These are phyloP conservation scores for Pterocarpus santalinus DNA, from an alignment of 306 rosid genomes.

Conservation along the genomic window DNA sequence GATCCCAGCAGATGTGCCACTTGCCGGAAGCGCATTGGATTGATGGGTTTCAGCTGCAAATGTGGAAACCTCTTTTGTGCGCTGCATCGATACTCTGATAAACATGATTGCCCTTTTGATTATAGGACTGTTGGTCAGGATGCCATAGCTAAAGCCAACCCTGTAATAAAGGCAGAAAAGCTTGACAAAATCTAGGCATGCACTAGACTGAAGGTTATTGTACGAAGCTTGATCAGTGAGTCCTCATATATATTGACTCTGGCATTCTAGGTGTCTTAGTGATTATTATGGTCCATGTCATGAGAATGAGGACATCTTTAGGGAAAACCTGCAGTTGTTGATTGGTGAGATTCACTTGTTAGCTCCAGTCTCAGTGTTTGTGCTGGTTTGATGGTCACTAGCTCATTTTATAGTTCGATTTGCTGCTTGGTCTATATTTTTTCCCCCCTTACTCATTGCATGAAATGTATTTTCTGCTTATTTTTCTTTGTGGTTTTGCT, in stretches of 20 bases:
- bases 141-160: slow-evolving; percentile 86
- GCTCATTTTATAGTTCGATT: slow-evolving; percentile 57
- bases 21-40: slow-evolving; percentile 76
- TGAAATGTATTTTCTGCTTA: slow-evolving; percentile 22
- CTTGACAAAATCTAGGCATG: slow-evolving; percentile 77
- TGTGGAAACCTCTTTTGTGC: slow-evolving; percentile 75
- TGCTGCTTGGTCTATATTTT: slow-evolving; percentile 57
- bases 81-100: slow-evolving; percentile 75
- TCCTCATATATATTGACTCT: slow-evolving; percentile 47
- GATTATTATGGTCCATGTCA: slow-evolving; percentile 47
- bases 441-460: background rate
- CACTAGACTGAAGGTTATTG: slow-evolving; percentile 41
- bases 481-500: slow-evolving; percentile 11
- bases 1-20: slow-evolving; percentile 69
- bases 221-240: slow-evolving; percentile 52
- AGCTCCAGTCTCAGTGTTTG: slow-evolving; percentile 61
- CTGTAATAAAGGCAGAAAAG: slow-evolving; percentile 79
- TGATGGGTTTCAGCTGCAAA: slow-evolving; percentile 84
- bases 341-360: slow-evolving; percentile 55
- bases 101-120: slow-evolving; percentile 74
- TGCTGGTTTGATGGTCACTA: slow-evolving; percentile 66
- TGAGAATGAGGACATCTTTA: slow-evolving; percentile 53
- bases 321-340: slow-evolving; percentile 54
- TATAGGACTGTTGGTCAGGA: slow-evolving; percentile 65
- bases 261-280: slow-evolving; percentile 56